Percentiles rank a stretch among this genome's conserved stretches.
phyloP scores from a whole-genome alignment of 208 protist species.

The Acanthamoeba castellanii region DNA sequence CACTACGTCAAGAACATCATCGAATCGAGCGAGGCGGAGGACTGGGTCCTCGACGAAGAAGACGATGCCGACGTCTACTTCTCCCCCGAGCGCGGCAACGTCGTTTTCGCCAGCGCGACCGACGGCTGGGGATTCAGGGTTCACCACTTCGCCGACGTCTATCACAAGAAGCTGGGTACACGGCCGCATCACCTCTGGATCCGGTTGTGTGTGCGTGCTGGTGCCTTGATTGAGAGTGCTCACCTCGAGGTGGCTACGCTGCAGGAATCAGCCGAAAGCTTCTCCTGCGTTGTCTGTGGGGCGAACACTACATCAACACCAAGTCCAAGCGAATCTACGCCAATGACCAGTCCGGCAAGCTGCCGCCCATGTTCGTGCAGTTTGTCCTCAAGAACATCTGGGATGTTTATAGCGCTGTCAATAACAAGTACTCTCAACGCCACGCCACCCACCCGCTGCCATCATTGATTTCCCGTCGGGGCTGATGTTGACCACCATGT shows the following conservation, averaged over 20 bases:
- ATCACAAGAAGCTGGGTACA: conserved; percentile 92
- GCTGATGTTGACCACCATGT: not conserved
- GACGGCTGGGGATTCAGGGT: conserved; percentile 95
- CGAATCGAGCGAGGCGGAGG: conserved; percentile 88
- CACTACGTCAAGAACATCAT: conserved; percentile 74
- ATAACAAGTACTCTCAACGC: conserved; percentile 15
- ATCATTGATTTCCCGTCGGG: not conserved
- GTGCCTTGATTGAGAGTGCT: not conserved
- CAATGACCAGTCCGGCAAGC: conserved; percentile 86
- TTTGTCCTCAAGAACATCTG: conserved; percentile 97
- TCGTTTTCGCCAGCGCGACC: conserved; percentile 97
- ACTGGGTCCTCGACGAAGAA: conserved; percentile 58
- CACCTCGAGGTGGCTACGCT: not conserved
- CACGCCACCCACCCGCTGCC: not conserved
- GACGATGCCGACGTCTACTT: conserved; percentile 95
- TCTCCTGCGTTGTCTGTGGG: conserved; percentile 95
- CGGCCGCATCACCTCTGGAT: not conserved
- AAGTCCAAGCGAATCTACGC: conserved; percentile 94
- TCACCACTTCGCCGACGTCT: conserved; percentile 94
- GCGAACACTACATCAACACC: conserved; percentile 96
- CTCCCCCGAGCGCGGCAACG: conserved; percentile 96
- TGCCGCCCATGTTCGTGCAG: conserved; percentile 96
- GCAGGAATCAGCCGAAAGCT: conserved; percentile 79
- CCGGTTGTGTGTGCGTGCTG: not conserved
- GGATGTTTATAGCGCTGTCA: conserved; percentile 94